Evolutionary conservation across 2,329 filamentous ascomycete genomes (phyloP).

Genomic region (Aspergillus amoenus): DNA sequence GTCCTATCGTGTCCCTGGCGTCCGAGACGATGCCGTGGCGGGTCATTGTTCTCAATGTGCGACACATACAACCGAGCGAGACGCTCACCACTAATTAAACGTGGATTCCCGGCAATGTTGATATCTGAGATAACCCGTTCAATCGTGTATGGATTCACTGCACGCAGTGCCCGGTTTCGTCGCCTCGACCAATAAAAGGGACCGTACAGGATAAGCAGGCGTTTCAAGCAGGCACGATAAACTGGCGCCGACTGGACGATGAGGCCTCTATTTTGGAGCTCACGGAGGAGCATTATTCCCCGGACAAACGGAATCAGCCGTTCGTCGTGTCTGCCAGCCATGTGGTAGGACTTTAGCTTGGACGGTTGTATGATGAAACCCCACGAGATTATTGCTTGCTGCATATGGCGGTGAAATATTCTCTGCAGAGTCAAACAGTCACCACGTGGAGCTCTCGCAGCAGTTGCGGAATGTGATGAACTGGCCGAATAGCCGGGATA

Average conservation of each 20-base stretch:
- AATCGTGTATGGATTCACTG: slow-evolving; percentile 35
- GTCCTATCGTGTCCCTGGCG: background rate
- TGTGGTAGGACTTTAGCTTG: slow-evolving; percentile 20
- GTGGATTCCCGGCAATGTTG: slow-evolving; percentile 27
- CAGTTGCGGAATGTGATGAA: background rate
- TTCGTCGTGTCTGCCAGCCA: slow-evolving; percentile 18
- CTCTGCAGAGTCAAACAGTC: slow-evolving; percentile 31
- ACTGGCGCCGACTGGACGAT: slow-evolving; percentile 30
- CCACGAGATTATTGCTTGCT: slow-evolving; percentile 51
- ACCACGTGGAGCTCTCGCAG: slow-evolving; percentile 1
- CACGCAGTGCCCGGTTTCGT: slow-evolving; percentile 35
- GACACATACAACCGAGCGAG: no score
- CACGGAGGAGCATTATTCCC: slow-evolving; percentile 40
- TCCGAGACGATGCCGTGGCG: background rate
- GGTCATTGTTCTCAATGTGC: no score
- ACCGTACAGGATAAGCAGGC: slow-evolving; percentile 39
- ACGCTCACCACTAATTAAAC: slow-evolving; percentile 27
- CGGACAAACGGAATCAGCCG: slow-evolving; percentile 40
- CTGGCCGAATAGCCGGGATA: slow-evolving; percentile 42
- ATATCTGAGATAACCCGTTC: slow-evolving; percentile 34
- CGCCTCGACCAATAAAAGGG: slow-evolving; percentile 24
- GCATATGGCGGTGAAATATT: slow-evolving; percentile 46
- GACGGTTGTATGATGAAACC: slow-evolving; percentile 42
- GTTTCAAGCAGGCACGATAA: slow-evolving; percentile 33
- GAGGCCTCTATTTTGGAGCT: slow-evolving; percentile 39